phyloP scores from a whole-genome alignment of 768 basidiomycete genomes.

The Leucogyrophana mollusca region DNA sequence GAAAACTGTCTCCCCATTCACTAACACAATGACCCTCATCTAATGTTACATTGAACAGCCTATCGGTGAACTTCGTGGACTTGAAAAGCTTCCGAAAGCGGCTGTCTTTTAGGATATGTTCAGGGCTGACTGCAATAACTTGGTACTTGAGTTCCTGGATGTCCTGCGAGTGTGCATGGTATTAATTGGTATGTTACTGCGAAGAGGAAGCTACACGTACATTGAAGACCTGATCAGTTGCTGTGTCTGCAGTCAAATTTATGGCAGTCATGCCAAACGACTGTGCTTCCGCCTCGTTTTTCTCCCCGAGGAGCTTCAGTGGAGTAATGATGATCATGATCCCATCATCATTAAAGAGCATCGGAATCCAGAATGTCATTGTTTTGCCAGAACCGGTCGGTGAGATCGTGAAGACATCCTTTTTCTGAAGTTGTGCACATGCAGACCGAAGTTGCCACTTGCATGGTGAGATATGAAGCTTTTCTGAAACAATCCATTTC shows the following conservation, averaged over 20 bases:
- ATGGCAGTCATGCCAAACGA: slow-evolving; percentile 7
- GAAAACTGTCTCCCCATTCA: slow-evolving; percentile 16
- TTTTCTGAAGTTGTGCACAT: background rate
- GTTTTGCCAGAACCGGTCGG: slow-evolving; percentile 11
- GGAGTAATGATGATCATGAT: slow-evolving; percentile 12
- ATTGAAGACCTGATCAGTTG: slow-evolving; percentile 7
- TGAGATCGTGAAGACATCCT: slow-evolving; percentile 9
- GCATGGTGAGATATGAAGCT: background rate
- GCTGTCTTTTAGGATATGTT: slow-evolving; percentile 18
- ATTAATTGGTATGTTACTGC: background rate
- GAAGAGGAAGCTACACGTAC: background rate
- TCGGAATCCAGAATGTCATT: slow-evolving; percentile 10
- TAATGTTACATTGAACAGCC: slow-evolving; percentile 27
- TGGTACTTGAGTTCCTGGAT: slow-evolving; percentile 22
- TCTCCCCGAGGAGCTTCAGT: slow-evolving; percentile 9
- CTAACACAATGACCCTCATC: slow-evolving; percentile 21
- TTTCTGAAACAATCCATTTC: slow-evolving; percentile 2
- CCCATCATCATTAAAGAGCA: slow-evolving; percentile 9
- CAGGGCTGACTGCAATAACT: slow-evolving; percentile 28
- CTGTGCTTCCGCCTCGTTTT: slow-evolving; percentile 2
- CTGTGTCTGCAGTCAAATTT: slow-evolving; percentile 5
- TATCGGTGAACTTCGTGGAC: slow-evolving; percentile 15
- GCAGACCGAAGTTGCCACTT: slow-evolving; percentile 4
- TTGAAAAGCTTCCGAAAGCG: slow-evolving; percentile 16
- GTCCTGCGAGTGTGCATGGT: slow-evolving; percentile 21